Base-by-base conservation (phyloP, 2,329 filamentous ascomycete species). In the Cytospora piceicola region DNA sequence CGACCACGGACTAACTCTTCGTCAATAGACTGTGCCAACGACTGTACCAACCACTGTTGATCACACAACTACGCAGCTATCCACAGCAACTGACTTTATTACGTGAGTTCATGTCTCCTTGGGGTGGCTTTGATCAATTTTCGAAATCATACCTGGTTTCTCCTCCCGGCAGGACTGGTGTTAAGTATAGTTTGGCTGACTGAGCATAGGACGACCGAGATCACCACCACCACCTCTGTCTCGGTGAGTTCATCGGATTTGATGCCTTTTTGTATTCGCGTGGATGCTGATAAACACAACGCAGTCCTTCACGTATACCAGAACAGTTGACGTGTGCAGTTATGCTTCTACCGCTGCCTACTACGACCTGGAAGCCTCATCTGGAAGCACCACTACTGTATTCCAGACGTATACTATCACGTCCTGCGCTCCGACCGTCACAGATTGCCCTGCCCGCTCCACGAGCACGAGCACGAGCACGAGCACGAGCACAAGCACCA, bases 271-370 rank as follows among this genome's bases (percentile, higher is more conserved):
- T 7, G 20, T 2, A 58, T 51, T 30, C 51, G 22, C 14, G 15
- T 46, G 20, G 42, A 54, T 61, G 49, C 54, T 42, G 14, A 32
- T 12, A 22, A 12, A 22, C n/a, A 49, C 11, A 22, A 24, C 4
- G 9, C 57, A 70, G 68, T 70, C 67, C n/a, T 69, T 63, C 32
- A 67, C 67, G 4, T 66, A 67, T 17, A 69, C 63, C 12, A 46
- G 52, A 51, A 70, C 68, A 8, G 51, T 67, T 7, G 55, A 59
- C 34, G 57, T 52, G 52, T 70, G 68, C 57, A 59, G 62, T 46
- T 62, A 58, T 32, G 56, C 59, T 12, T 27, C 36, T 30, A 29
- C 34, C 29, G 46, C 51, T 46, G 22, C 55, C 42, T 67, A 65
- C 17, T 22, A 58, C 15, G 27, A 1, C 22, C 55, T 61, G 6